Base-by-base conservation (phyloP, 345 rosid species). In the Murraya koenigii region DNA sequence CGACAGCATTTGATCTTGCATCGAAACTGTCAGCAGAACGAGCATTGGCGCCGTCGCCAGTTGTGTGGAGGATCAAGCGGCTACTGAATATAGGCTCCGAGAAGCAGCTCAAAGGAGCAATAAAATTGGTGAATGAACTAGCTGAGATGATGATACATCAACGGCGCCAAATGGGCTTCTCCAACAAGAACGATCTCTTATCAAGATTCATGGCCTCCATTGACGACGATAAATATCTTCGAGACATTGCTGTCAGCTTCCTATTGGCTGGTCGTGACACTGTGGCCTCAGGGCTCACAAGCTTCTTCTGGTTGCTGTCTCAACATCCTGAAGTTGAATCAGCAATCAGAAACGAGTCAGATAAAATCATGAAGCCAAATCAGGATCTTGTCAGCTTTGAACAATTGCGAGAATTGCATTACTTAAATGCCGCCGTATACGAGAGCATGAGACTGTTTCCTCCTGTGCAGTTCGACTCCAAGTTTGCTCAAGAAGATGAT, bases 191-290 rank as follows among this genome's bases (percentile, higher is more conserved):
- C 55, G 94, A 90, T 85, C 89, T 92, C 14, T 73, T 92, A 2
- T 89, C 94, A 35, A 88, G 93, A 25, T 90, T 92, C 85, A 88
- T 92, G 91, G 65, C 72, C 3, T 82, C 84, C 9, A 73, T 88
- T 7, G 75, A 60, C 52, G 89, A 87, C 20, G 91, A 86, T 3
- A 78, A 76, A 11, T 86, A 80, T 59, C 74, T 93, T 30, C 77
- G 92, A 52, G 97, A 93, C 68, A 88, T 93, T 77, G 86, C 91
- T 1, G 84, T 88, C 23, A 93, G 95, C 79, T 93, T 93, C 69
- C 64, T 89, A 4, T 61, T 89, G 38, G 88, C 93, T 14, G 89
- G 93, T 4, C 90, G 91, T 0, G 93, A 90, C 76, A 88, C 90
- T 7, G 86, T 90, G 5, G 90, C 93, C 0, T 88, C 93, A 0